phyloP scores from a whole-genome alignment of 1,139 yeast genomes.

The Chernovozyma sophiae-reginae region DNA sequence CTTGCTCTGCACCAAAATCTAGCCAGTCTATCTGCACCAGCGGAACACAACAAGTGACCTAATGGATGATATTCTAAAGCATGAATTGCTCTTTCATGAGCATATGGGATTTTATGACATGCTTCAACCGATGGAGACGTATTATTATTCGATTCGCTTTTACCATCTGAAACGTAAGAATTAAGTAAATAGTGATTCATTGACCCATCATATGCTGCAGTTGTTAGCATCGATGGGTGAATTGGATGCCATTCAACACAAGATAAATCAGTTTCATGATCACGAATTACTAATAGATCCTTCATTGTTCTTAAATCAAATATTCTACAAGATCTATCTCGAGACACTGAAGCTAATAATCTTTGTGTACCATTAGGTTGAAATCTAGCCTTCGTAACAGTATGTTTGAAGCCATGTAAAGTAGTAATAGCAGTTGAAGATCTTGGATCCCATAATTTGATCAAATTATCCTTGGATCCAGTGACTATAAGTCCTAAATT shows the following conservation, averaged over 20 bases:
- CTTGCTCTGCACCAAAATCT: slow-evolving; percentile 92
- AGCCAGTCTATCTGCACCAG: slow-evolving; percentile 92
- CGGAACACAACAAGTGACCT: slow-evolving; percentile 88
- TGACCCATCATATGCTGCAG: slow-evolving; percentile 90
- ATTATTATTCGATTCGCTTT: slow-evolving; percentile 12
- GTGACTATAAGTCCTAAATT: slow-evolving; percentile 75
- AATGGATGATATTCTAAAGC: slow-evolving; percentile 89
- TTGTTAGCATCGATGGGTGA: slow-evolving; percentile 72
- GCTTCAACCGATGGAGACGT: slow-evolving; percentile 38
- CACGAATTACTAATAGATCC: slow-evolving; percentile 68
- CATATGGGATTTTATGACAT: slow-evolving; percentile 73
- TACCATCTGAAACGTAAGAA: slow-evolving; percentile 40
- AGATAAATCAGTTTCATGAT: slow-evolving; percentile 80
- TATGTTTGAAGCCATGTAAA: slow-evolving; percentile 88
- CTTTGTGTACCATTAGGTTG: slow-evolving; percentile 69
- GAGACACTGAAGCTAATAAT: slow-evolving; percentile 77
- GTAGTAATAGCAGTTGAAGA: slow-evolving; percentile 69
- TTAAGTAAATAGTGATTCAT: slow-evolving; percentile 72
- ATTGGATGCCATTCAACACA: slow-evolving; percentile 91
- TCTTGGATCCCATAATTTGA: slow-evolving; percentile 96
- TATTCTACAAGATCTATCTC: slow-evolving; percentile 84
- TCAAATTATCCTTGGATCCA: slow-evolving; percentile 90
- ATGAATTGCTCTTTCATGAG: slow-evolving; percentile 92
- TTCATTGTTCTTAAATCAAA: slow-evolving; percentile 85
- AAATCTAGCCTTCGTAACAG: slow-evolving; percentile 78